phyloP scores from a whole-genome alignment of 2,329 filamentous ascomycete genomes.

The Colletotrichum somersetense region DNA sequence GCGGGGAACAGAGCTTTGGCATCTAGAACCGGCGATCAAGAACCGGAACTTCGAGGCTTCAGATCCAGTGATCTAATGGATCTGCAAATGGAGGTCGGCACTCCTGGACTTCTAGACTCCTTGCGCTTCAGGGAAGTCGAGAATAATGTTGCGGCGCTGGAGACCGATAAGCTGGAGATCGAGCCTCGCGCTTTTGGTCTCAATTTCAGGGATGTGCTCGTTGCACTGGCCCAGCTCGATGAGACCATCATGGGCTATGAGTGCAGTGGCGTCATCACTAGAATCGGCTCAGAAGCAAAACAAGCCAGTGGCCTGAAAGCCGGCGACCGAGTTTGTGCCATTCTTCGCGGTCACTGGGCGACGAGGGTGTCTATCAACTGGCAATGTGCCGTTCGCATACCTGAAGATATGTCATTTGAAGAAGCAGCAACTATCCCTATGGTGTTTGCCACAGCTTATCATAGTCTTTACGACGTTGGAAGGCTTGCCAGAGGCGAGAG shows the following conservation, averaged over 20 bases:
- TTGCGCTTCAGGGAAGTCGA: constrained; percentile 44
- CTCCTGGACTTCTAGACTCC: constrained; percentile 45
- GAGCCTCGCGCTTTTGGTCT: constrained; percentile 47
- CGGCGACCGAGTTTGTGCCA: constrained; percentile 35
- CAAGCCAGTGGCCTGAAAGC: constrained; percentile 22
- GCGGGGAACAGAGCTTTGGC: neutral
- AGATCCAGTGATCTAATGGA: too few relatives aligned
- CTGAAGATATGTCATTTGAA: constrained; percentile 51
- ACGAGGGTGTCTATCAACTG: constrained; percentile 22
- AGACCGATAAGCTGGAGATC: constrained; percentile 45
- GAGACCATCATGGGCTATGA: constrained; percentile 48
- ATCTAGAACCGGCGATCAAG: neutral
- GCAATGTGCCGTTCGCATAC: constrained; percentile 48
- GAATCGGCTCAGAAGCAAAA: constrained; percentile 47
- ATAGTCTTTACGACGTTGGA: constrained; percentile 49
- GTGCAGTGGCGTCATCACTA: constrained; percentile 51
- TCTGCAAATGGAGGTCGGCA: constrained; percentile 40
- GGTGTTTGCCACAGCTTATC: constrained; percentile 51
- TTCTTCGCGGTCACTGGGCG: constrained; percentile 26
- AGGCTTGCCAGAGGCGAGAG: constrained; percentile 49
- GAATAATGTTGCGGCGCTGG: neutral
- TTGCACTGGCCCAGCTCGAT: constrained; percentile 44
- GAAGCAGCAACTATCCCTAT: constrained; percentile 53
- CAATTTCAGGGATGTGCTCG: constrained; percentile 47
- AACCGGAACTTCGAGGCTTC: constrained; percentile 7